Conservation (phyloP, 805 yeast species). For the Nakazawaea populi region DNA sequence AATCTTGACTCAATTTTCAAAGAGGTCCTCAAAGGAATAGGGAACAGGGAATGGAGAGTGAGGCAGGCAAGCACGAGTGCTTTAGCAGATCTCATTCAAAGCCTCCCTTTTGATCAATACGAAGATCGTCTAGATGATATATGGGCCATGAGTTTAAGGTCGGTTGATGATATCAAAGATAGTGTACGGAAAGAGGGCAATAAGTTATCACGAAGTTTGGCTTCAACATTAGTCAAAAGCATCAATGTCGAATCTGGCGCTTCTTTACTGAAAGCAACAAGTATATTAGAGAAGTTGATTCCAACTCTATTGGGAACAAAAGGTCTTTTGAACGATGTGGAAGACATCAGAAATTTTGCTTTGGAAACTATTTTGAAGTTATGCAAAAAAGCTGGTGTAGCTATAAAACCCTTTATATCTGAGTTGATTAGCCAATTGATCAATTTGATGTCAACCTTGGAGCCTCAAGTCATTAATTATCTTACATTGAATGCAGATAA, state of each 20-base stretch:
- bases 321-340: slow-evolving; percentile 81
- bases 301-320: slow-evolving; percentile 77
- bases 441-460: slow-evolving; percentile 74
- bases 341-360: slow-evolving; percentile 75
- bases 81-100: slow-evolving; percentile 59
- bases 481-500: slow-evolving; percentile 84
- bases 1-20: slow-evolving; percentile 54
- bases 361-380: slow-evolving; percentile 68
- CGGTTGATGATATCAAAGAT: slow-evolving; percentile 91
- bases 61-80: slow-evolving; percentile 84
- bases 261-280: slow-evolving; percentile 33
- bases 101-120: slow-evolving; percentile 48
- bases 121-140: slow-evolving; percentile 52
- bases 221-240: slow-evolving; percentile 54
- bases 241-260: slow-evolving; percentile 41
- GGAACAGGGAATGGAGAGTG: slow-evolving; percentile 86
- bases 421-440: slow-evolving; percentile 64
- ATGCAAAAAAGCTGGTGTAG: slow-evolving; percentile 55
- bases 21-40: slow-evolving; percentile 65
- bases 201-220: slow-evolving; percentile 58
- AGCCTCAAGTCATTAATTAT: slow-evolving; percentile 87
- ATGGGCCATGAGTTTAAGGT: slow-evolving; percentile 86
- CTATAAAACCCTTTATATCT: slow-evolving; percentile 64
- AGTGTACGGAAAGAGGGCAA: slow-evolving; percentile 82
- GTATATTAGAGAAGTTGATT: slow-evolving; percentile 49